phyloP scores from a whole-genome alignment of 768 basidiomycete species.

The Mycena epipterygia region DNA sequence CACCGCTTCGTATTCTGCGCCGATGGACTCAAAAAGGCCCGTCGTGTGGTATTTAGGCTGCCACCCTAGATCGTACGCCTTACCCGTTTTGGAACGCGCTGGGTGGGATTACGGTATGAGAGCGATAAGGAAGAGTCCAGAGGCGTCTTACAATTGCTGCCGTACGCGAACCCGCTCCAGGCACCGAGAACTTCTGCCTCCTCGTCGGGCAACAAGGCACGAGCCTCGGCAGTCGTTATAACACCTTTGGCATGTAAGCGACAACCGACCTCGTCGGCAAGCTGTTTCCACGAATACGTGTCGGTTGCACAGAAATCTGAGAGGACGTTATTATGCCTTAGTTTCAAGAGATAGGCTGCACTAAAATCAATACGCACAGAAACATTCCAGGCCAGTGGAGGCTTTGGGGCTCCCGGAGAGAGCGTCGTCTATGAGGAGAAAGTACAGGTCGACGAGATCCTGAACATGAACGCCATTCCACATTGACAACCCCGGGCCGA shows the following conservation, averaged over 20 bases:
- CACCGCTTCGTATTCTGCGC: constrained; percentile 33
- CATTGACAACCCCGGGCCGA: constrained; percentile 31
- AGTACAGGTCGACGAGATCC: constrained; percentile 40
- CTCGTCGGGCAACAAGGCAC: constrained; percentile 21
- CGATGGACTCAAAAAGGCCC: constrained; percentile 35
- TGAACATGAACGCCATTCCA: constrained; percentile 37
- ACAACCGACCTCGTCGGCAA: constrained; percentile 28
- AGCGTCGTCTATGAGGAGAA: constrained; percentile 46
- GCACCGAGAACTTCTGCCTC: constrained; percentile 26
- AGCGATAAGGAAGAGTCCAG: no score
- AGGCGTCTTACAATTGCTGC: constrained; percentile 32
- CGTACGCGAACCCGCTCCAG: constrained; percentile 37
- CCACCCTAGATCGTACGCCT: constrained; percentile 33
- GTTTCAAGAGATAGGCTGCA: not conserved
- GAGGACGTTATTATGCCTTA: not conserved
- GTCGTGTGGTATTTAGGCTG: constrained; percentile 28
- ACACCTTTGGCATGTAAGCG: constrained; percentile 29
- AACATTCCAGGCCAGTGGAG: constrained; percentile 32
- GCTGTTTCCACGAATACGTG: constrained; percentile 31
- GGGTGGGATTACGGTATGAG: not conserved
- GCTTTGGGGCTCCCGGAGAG: constrained; percentile 31
- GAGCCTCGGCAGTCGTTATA: constrained; percentile 28
- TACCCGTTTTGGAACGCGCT: constrained; percentile 34
- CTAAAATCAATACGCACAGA: constrained; percentile 20
- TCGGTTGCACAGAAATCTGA: constrained; percentile 34